Percentiles rank a stretch among this genome's conserved stretches.
phyloP scores from a whole-genome alignment of 1,284 basidiomycete species.

The Apiotrichum siamense region DNA sequence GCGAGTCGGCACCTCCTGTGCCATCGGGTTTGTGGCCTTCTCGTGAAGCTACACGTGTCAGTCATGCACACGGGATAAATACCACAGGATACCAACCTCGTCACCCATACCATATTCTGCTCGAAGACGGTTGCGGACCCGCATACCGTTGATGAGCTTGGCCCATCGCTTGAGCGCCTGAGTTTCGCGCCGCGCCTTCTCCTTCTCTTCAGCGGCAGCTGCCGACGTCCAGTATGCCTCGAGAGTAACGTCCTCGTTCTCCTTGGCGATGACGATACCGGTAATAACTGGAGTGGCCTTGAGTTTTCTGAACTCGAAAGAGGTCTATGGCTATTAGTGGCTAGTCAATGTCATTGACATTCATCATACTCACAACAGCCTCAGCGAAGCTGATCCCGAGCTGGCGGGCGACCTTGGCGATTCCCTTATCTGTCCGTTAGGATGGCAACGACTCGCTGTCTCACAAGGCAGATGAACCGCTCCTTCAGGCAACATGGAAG shows the following conservation, averaged over 20 bases:
- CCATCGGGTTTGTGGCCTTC: constrained; percentile 32
- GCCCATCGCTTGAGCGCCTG: constrained; percentile 82
- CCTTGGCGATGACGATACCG: constrained; percentile 79
- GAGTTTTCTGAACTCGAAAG: constrained; percentile 89
- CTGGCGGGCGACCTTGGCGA: constrained; percentile 79
- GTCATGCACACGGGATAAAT: neutral
- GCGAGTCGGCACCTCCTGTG: neutral
- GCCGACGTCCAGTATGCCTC: constrained; percentile 85
- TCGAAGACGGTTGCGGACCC: constrained; percentile 73
- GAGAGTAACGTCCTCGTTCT: constrained; percentile 68
- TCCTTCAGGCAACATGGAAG: constrained; percentile 87
- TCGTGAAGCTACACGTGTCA: constrained; percentile 28
- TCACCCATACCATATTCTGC: constrained; percentile 63
- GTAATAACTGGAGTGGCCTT: constrained; percentile 78
- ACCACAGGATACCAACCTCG: constrained; percentile 17
- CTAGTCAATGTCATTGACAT: constrained; percentile 4
- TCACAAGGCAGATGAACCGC: constrained; percentile 81
- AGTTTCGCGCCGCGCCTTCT: constrained; percentile 68
- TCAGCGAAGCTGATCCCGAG: constrained; percentile 87
- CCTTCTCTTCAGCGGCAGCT: constrained; percentile 68
- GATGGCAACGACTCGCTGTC: constrained; percentile 36
- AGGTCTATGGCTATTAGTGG: constrained; percentile 41
- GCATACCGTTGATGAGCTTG: constrained; percentile 77
- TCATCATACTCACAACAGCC: constrained; percentile 56
- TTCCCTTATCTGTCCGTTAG: constrained; percentile 63